Evolutionary conservation across 2,329 filamentous ascomycete species (phyloP), one percentile per base, ranked within the genome.

Genomic region (Arthroderma uncinatum): DNA sequence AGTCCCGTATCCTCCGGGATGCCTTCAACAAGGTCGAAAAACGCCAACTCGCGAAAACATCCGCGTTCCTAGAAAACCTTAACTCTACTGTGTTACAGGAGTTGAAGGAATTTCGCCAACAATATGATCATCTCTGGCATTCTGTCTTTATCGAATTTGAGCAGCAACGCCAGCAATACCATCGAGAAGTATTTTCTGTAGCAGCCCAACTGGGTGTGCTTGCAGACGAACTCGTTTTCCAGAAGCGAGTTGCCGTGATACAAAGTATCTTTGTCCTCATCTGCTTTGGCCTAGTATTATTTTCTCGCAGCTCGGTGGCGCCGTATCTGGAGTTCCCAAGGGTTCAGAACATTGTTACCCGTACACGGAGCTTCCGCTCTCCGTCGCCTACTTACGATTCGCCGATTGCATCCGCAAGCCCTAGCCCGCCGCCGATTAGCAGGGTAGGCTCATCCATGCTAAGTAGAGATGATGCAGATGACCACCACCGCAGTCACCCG

Each of bases 111-210:
- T 86, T 93, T 61, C 82, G 89, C 55, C 82, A 85, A 58, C 87
- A 96, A 69, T 97, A 97, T 70, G 92, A 97, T 67, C 89, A 96
- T 67, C 84, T 97, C 10, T 97, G 92, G 91, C 91, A 95, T 71
- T 92, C 87, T 19, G 96, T 94, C 9, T 86, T 96, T 21, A 85
- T 95, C 57, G 91, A 94, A 30, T 81, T 97, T 12, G 90, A 96
- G 68, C 85, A 84, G 42, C 92, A 96, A 70, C 84, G 89, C 42
- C 87, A 95, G 67, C 85, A 89, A 63, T 88, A 88, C 14, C 83
- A 91, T 66, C 80, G 83, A 57, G 91, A 97, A 67, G 85, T 95
- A 59, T 78, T 90, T 42, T 91, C 91, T 2, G 79, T 97, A 55
- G 88, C 85, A 65, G 76, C 83, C 7, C 82, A 93, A 23, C 80